Conservation (phyloP, 495 filamentous ascomycete genomes). For the Penicillium nucicola region DNA sequence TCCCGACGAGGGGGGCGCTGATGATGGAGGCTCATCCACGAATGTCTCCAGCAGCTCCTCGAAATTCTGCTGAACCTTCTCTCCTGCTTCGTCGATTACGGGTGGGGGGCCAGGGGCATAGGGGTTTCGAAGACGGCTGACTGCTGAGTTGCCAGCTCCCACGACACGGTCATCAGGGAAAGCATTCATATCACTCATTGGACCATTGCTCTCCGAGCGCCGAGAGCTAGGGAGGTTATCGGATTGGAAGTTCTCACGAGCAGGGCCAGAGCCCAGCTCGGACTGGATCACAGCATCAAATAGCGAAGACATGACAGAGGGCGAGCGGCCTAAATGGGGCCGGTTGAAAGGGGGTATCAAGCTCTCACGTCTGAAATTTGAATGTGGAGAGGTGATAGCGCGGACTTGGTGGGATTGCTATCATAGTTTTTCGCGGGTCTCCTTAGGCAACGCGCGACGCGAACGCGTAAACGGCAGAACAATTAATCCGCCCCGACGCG, state of each 20-base stretch:
- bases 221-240: constrained; percentile 44
- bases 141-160: constrained; percentile 49
- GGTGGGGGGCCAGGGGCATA: constrained; percentile 67
- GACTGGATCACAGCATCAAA: constrained; percentile 52
- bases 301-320: constrained; percentile 47
- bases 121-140: constrained; percentile 56
- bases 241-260: constrained; percentile 36
- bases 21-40: constrained; percentile 70
- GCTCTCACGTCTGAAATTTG: constrained; percentile 10
- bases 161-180: constrained; percentile 63
- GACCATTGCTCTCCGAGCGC: constrained; percentile 53
- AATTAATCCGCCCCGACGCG: constrained; percentile 4
- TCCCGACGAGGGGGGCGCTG: constrained; percentile 71
- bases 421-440: constrained; percentile 13
- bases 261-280: constrained; percentile 42
- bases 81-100: constrained; percentile 84
- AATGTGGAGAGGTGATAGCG: constrained; percentile 3
- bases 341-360: constrained; percentile 1
- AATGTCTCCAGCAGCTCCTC: constrained; percentile 86
- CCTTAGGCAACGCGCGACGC: constrained; percentile 9
- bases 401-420: constrained; percentile 3
- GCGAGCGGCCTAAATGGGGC: constrained; percentile 23
- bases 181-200: constrained; percentile 50
- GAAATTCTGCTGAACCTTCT: constrained; percentile 81
- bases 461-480: constrained; percentile 4